Evolutionary conservation across 495 filamentous ascomycete genomes (phyloP).

Genomic region (Platismatia glauca): DNA sequence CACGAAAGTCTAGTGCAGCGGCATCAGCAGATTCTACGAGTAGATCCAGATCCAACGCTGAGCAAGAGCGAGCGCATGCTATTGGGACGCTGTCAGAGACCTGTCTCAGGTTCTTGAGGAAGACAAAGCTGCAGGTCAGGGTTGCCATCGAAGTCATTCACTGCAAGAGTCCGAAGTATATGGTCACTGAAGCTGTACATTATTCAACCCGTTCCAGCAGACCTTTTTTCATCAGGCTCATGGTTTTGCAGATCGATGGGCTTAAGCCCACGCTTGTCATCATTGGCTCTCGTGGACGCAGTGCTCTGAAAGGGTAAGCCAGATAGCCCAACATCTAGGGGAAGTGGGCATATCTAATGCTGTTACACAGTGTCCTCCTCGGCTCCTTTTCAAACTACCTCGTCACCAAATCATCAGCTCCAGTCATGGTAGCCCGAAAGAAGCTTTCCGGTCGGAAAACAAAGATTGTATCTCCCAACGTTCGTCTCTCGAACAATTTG

Average conservation of each 20-base stretch:
- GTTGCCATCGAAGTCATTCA: conserved; percentile 93
- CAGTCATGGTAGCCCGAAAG: conserved; percentile 86
- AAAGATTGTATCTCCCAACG: conserved; percentile 53
- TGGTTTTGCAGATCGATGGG: conserved; percentile 61
- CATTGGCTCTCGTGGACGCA: conserved; percentile 79
- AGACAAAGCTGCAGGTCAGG: conserved; percentile 82
- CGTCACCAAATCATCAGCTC: conserved; percentile 91
- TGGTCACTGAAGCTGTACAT: conserved; percentile 70
- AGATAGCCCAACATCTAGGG: not conserved
- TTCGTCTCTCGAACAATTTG: conserved; percentile 65
- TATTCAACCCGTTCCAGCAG: not conserved
- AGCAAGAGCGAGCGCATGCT: conserved; percentile 69
- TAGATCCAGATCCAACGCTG: conserved; percentile 46
- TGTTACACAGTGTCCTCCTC: conserved; percentile 59
- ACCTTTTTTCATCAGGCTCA: conserved; percentile 21
- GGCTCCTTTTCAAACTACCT: conserved; percentile 97
- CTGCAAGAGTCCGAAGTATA: conserved; percentile 87
- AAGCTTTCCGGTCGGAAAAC: conserved; percentile 59
- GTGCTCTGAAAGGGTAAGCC: conserved; percentile 81
- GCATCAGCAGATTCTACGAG: conserved; percentile 33
- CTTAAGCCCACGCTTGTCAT: conserved; percentile 89
- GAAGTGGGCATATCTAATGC: conserved; percentile 15
- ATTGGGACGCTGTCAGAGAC: conserved; percentile 67
- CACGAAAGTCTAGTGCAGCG: conserved; percentile 36
- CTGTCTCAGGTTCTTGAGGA: conserved; percentile 73